Base-by-base conservation (phyloP, 192 early-diverging fungal genomes). In the Dissophora ornata region DNA sequence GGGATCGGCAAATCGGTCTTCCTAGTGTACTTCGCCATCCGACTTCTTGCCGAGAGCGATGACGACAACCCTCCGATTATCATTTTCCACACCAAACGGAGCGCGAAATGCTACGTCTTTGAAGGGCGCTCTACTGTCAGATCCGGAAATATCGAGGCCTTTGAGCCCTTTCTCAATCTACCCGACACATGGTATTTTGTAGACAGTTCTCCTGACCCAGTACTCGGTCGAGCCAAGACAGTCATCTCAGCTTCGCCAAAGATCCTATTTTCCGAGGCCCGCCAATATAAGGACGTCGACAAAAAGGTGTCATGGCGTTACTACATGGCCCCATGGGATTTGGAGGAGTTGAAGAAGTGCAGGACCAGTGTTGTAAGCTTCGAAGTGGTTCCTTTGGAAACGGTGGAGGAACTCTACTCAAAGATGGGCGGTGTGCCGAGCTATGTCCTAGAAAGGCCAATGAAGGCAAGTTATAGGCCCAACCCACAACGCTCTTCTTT, bases 401-500 rank as follows among this genome's bases (percentile, higher is more conserved):
- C 57, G 29, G 9, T 67, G 34, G 53, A 67, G 42, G 33, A 57
- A 24, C 16, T 57, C 24, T 67, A 44, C 41, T 47, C 15, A 11
- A 42, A 56, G 65, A 25, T 67, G 5, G 65, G 65, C 13, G 65
- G 65, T 50, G 50, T 67, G 54, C 65, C 65, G 26, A 26, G 65
- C 0, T 67, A n/a, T n/a, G n/a, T n/a, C n/a, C n/a, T n/a, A n/a
- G n/a, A n/a, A n/a, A n/a, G n/a, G n/a, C n/a, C n/a, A 67, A n/a
- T n/a, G n/a, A n/a, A n/a, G n/a, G n/a, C n/a, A n/a, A n/a, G n/a
- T n/a, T n/a, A n/a, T n/a, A n/a, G n/a, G n/a, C n/a, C n/a, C n/a
- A n/a, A n/a, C n/a, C n/a, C n/a, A n/a, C n/a, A n/a, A n/a, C n/a
- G n/a, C n/a, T n/a, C n/a, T n/a, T n/a, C n/a, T n/a, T n/a, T n/a